Evolutionary conservation across 345 rosid species (phyloP).

Genomic region (Eucalyptus polyanthemos): DNA sequence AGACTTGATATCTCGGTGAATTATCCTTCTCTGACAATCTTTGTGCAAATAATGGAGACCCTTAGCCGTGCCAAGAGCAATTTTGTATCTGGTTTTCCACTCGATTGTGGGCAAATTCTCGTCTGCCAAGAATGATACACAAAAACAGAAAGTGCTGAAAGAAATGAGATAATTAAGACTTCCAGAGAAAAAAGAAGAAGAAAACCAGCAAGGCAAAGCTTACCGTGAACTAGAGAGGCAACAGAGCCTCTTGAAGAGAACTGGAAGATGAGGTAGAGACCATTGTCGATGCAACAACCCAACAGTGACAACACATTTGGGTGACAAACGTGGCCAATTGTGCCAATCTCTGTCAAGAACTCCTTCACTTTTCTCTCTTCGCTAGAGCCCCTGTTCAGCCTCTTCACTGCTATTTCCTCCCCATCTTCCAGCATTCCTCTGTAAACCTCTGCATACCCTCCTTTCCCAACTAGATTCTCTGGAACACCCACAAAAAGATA

Average conservation of each 20-base stretch:
- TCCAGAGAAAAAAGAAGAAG: not conserved
- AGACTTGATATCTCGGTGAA: slow-evolving; percentile 94
- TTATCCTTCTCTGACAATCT: slow-evolving; percentile 87
- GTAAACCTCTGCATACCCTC: slow-evolving; percentile 93
- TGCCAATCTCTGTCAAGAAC: slow-evolving; percentile 87
- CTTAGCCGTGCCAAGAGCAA: slow-evolving; percentile 74
- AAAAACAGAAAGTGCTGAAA: not conserved
- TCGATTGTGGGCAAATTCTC: slow-evolving; percentile 31
- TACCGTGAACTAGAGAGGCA: slow-evolving; percentile 94
- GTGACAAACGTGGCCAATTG: slow-evolving; percentile 82
- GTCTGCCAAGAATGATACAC: slow-evolving; percentile 14
- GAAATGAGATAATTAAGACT: not conserved
- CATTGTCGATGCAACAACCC: slow-evolving; percentile 89
- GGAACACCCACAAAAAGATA: not conserved
- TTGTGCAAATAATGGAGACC: slow-evolving; percentile 86
- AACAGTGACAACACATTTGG: slow-evolving; percentile 66
- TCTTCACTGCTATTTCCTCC: slow-evolving; percentile 79
- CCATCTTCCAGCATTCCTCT: slow-evolving; percentile 40
- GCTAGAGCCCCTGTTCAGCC: slow-evolving; percentile 47
- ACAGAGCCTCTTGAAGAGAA: slow-evolving; percentile 87
- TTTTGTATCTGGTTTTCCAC: slow-evolving; percentile 72
- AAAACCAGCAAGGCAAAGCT: not conserved
- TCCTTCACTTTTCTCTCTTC: slow-evolving; percentile 93
- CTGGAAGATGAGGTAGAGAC: slow-evolving; percentile 75
- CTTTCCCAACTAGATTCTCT: slow-evolving; percentile 80